phyloP scores from a whole-genome alignment of 2,329 filamentous ascomycete genomes.

The Nannizziopsis arthrosporioides region DNA sequence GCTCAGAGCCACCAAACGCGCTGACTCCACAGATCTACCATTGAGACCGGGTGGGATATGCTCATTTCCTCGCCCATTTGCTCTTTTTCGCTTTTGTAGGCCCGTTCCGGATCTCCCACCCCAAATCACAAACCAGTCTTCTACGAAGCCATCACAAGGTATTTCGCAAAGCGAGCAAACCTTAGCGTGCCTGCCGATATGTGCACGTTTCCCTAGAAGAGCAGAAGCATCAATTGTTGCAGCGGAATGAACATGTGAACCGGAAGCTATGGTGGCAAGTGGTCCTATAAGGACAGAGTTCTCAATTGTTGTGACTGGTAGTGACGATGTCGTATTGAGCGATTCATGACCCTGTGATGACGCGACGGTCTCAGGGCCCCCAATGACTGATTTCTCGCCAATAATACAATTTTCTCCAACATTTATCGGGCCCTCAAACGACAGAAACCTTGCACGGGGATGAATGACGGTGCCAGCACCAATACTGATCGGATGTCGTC shows the following conservation, averaged over 20 bases:
- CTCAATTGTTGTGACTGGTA: slow-evolving; percentile 25
- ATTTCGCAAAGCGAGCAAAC: slow-evolving; percentile 54
- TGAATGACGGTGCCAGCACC: slow-evolving; percentile 72
- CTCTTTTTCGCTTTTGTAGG: slow-evolving; percentile 25
- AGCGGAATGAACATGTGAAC: slow-evolving; percentile 30
- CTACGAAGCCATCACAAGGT: slow-evolving; percentile 45
- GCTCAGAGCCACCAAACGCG: slow-evolving; percentile 52
- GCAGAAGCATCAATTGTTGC: slow-evolving; percentile 38
- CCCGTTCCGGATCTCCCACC: slow-evolving; percentile 43
- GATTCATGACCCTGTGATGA: slow-evolving; percentile 1
- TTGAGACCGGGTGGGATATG: slow-evolving; percentile 14
- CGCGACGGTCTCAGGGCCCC: slow-evolving; percentile 30
- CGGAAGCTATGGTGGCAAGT: slow-evolving; percentile 27
- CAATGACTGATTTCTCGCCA: slow-evolving; percentile 48
- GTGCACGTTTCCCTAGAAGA: slow-evolving; percentile 24
- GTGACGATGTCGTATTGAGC: slow-evolving; percentile 5
- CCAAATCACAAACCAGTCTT: slow-evolving; percentile 59
- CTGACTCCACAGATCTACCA: slow-evolving; percentile 43
- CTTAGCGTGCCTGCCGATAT: slow-evolving; percentile 49
- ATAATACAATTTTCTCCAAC: slow-evolving; percentile 74
- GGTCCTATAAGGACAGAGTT: slow-evolving; percentile 32
- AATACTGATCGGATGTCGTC: slow-evolving; percentile 66
- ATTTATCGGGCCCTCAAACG: slow-evolving; percentile 64
- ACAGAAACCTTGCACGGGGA: slow-evolving; percentile 67
- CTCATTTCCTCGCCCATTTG: slow-evolving; percentile 25